Percentiles rank a stretch among this genome's conserved stretches.
phyloP scores from a whole-genome alignment of 116 monocot species.

The Trichopus zeylanicus region DNA sequence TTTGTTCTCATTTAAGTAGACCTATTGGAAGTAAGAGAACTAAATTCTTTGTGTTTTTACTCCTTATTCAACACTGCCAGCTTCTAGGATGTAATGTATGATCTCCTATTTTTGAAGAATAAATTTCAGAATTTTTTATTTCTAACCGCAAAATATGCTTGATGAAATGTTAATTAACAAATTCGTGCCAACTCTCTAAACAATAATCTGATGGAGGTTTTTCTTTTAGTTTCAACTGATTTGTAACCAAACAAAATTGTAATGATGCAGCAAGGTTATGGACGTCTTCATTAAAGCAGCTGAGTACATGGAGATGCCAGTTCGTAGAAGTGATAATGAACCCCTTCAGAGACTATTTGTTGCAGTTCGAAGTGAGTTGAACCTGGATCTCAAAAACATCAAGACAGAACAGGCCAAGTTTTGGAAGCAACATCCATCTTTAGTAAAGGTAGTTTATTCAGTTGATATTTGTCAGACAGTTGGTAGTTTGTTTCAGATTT shows the following conservation, averaged over 20 bases:
- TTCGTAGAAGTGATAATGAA: slow-evolving; percentile 84
- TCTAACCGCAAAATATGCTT: too few species aligned
- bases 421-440: slow-evolving; percentile 96
- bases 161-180: too few species aligned
- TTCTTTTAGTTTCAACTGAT: background rate
- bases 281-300: slow-evolving; percentile 97
- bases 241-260: slow-evolving; percentile 7
- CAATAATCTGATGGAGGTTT: background rate
- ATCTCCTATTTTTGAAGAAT: too few species aligned
- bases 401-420: slow-evolving; percentile 95
- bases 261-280: slow-evolving; percentile 79
- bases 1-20: too few species aligned
- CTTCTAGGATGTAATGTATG: too few species aligned
- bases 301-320: slow-evolving; percentile 96
- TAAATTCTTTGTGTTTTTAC: too few species aligned
- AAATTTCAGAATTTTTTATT: too few species aligned
- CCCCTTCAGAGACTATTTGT: too few species aligned
- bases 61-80: too few species aligned
- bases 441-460: slow-evolving; percentile 66
- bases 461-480: background rate
- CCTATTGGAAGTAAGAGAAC: too few species aligned
- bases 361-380: slow-evolving; percentile 77
- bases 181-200: background rate
- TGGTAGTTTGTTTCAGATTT: slow-evolving; percentile 2
- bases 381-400: slow-evolving; percentile 79